Evolutionary conservation across 495 filamentous ascomycete genomes (phyloP), one percentile per base, ranked within the genome.

Genomic region (Pseudotulostoma volvatum): DNA sequence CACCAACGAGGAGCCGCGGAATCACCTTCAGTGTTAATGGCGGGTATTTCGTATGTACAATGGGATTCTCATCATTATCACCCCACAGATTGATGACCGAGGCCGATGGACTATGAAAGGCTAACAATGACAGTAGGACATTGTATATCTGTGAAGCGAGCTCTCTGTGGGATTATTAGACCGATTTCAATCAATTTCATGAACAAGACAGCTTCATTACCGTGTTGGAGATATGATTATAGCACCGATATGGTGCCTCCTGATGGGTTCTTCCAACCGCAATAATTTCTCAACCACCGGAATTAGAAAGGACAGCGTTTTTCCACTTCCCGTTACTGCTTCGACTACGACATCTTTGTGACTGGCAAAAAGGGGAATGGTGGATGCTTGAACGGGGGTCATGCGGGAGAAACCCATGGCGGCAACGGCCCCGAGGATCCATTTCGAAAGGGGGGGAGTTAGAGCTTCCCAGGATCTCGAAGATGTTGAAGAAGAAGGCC

Each of bases 291-390:
- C 84, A 9, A 95, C 68, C 1, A 95, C 61, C 0, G 90, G 90
- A 18, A 97, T 81, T 34, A 97, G 57, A 49, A 90, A 96, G 1
- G 85, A 79, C 31, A 95, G 61, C 0, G 90, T 96, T 59, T 97
- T 97, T 33, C 90, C 90, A 51, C 81, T 90, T 5, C 92, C 90
- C 2, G 90, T 97, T 5, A 95, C 90, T 1, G 90, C 92, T 55
- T 94, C 87, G 18, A 95, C 88, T 2, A 96, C 88, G 0, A 96
- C 87, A 60, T 96, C 90, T 49, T 95, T 95, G 56, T 96, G 84
- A 5, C 76, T 78, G 60, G 84, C 76, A 56, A 95, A 93, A 11
- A 94, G 70, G 8, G 88, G 87, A 45, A 96, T 84, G 11, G 80
- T 79, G n/a, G 81, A 87, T 16, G 86, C 83, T 56, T 97, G 90